These are phyloP conservation scores for Penicillium sp. DNA, from an alignment of 2,329 filamentous ascomycete genomes.

Conservation along the genomic window DNA sequence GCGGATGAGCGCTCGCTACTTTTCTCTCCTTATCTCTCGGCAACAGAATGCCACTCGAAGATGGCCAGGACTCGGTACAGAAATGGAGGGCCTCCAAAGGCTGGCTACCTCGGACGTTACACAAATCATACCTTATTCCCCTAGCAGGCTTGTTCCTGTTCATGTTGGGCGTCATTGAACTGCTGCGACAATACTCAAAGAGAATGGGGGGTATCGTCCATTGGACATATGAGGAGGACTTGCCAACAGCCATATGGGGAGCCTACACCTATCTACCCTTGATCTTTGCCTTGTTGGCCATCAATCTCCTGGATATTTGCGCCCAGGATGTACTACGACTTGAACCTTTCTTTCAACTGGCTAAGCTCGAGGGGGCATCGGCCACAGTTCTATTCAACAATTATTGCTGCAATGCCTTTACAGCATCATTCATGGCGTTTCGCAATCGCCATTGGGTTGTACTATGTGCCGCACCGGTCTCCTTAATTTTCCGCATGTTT, in stretches of 20 bases:
- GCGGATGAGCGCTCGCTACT: conserved; percentile 2
- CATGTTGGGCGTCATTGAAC: conserved; percentile 19
- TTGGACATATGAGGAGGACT: conserved; percentile 16
- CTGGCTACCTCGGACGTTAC: conserved; percentile 24
- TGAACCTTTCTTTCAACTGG: conserved; percentile 32
- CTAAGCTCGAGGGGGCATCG: conserved; percentile 18
- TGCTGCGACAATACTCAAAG: conserved; percentile 24
- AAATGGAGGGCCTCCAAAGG: conserved; percentile 4
- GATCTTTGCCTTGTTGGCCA: conserved; percentile 23
- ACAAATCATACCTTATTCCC: conserved; percentile 20
- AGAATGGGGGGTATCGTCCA: conserved; percentile 22
- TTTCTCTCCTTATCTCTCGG: not conserved
- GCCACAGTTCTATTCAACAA: conserved; percentile 30
- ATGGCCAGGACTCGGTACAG: not conserved
- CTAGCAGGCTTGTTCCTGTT: conserved; percentile 23
- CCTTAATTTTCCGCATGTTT: conserved; percentile 24
- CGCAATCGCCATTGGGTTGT: conserved; percentile 32
- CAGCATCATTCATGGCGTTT: conserved; percentile 24
- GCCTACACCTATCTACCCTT: conserved; percentile 26
- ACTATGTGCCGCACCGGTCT: conserved; percentile 22
- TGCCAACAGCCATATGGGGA: conserved; percentile 13
- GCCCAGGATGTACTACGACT: conserved; percentile 30
- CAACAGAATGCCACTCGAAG: conserved; percentile 8
- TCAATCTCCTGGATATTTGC: conserved; percentile 26
- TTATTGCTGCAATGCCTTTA: conserved; percentile 29